Conservation (phyloP, 371 early-diverging fungal species). For the Circinella umbellata region DNA sequence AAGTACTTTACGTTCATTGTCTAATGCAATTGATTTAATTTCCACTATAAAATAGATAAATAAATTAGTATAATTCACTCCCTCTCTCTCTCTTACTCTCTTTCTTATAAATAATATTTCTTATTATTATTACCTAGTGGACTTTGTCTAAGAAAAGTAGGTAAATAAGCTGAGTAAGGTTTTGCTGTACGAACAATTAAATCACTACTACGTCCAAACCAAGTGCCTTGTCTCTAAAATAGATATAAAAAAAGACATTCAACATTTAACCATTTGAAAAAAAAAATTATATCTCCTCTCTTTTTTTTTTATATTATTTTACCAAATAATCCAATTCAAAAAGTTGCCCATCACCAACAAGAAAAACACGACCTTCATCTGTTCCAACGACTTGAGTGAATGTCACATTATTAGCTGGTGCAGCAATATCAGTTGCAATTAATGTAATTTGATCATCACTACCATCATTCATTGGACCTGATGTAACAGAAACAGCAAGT, state of each 20-base stretch:
- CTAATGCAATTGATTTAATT: constrained; percentile 64
- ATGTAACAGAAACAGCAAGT: constrained; percentile 60
- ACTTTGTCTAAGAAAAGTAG: constrained; percentile 55
- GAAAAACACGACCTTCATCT: constrained; percentile 77
- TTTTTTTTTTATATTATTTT: no score
- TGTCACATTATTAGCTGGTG: constrained; percentile 76
- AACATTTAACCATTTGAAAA: no score
- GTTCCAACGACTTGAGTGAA: constrained; percentile 77
- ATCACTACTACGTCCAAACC: constrained; percentile 73
- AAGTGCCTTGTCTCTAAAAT: constrained; percentile 38
- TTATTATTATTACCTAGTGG: not conserved
- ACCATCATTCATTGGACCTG: not conserved
- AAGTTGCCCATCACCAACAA: constrained; percentile 83
- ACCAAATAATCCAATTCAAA: constrained; percentile 87
- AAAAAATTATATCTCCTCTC: not conserved
- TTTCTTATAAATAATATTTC: not conserved
- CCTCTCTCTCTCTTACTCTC: not conserved
- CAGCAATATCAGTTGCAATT: constrained; percentile 70
- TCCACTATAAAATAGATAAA: constrained; percentile 28
- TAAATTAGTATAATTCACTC: not conserved
- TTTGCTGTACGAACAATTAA: constrained; percentile 66
- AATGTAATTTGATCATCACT: constrained; percentile 37
- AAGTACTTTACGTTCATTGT: constrained; percentile 71
- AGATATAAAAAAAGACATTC: no score
- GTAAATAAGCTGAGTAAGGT: constrained; percentile 57